Conservation (phyloP, 495 filamentous ascomycete genomes). For the Tuber brumale region DNA sequence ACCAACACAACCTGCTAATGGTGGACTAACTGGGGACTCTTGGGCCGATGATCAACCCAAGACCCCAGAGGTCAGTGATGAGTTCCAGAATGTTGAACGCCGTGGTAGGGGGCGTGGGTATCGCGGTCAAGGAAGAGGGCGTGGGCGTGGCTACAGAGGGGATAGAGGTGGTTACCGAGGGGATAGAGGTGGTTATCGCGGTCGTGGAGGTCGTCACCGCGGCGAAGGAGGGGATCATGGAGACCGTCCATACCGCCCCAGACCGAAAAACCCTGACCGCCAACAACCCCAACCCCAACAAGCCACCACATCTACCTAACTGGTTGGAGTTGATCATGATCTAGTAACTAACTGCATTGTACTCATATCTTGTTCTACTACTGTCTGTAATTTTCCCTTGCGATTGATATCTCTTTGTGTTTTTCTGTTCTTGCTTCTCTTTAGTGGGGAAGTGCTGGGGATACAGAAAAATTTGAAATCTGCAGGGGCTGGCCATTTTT, state of each 20-base stretch:
- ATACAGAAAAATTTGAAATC: not conserved
- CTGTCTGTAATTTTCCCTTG: constrained; percentile 11
- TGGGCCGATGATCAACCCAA: constrained; percentile 35
- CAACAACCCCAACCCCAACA: constrained; percentile 20
- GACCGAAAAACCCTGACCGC: constrained; percentile 13
- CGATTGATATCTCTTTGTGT: constrained; percentile 3
- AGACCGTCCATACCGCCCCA: constrained; percentile 13
- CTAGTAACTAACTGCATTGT: not conserved
- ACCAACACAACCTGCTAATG: constrained; percentile 11
- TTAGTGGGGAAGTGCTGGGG: not conserved
- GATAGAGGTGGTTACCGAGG: constrained; percentile 36
- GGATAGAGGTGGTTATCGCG: constrained; percentile 27
- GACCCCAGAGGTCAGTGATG: constrained; percentile 15
- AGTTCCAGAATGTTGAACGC: constrained; percentile 37
- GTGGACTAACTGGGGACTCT: constrained; percentile 7
- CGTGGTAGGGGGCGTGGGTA: constrained; percentile 22
- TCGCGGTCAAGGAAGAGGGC: constrained; percentile 23
- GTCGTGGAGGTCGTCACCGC: constrained; percentile 23
- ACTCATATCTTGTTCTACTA: constrained; percentile 5
- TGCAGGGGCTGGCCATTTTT: not conserved
- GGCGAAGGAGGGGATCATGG: constrained; percentile 10
- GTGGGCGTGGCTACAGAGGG: constrained; percentile 33
- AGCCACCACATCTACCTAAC: constrained; percentile 21
- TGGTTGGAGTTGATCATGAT: constrained; percentile 6
- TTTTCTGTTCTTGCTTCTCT: constrained; percentile 3